Evolutionary conservation across 1,284 basidiomycete genomes (phyloP).

Genomic region (Fomitopsis schrenkii): DNA sequence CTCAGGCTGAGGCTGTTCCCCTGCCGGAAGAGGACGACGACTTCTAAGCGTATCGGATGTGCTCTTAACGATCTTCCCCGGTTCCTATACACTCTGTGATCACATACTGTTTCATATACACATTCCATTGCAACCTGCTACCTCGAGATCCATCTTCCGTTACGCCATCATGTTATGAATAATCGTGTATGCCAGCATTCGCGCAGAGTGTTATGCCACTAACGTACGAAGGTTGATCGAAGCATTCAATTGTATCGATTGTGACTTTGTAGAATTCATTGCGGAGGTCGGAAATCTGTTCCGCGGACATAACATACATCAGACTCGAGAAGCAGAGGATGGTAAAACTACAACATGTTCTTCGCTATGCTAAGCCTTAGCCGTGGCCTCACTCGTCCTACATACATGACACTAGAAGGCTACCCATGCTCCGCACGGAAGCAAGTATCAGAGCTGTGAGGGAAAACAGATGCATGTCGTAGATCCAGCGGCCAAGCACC

Average conservation of each 20-base stretch:
- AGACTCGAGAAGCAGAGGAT: neutral
- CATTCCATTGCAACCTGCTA: slow-evolving; percentile 2
- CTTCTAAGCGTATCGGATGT: slow-evolving; percentile 20
- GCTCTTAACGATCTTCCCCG: slow-evolving; percentile 11
- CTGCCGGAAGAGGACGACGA: slow-evolving; percentile 82
- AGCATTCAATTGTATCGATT: neutral
- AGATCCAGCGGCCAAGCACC: no score
- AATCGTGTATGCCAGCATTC: neutral
- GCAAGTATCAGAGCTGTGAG: no score
- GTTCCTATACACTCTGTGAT: slow-evolving; percentile 19
- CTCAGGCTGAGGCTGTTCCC: slow-evolving; percentile 68
- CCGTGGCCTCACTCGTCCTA: no score
- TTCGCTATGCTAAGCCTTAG: no score
- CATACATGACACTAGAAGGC: no score
- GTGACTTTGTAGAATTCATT: neutral
- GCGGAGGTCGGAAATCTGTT: neutral
- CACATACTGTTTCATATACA: slow-evolving; percentile 25
- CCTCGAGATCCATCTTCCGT: neutral
- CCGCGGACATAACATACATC: neutral
- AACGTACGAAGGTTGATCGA: slow-evolving; percentile 3
- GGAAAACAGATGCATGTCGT: no score
- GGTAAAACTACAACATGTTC: neutral
- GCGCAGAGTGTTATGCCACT: slow-evolving; percentile 1
- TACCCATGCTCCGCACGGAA: no score
- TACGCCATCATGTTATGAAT: slow-evolving; percentile 1